Evolutionary conservation across 495 filamentous ascomycete species (phyloP).

Genomic region (Sphaerosporella brunnea): DNA sequence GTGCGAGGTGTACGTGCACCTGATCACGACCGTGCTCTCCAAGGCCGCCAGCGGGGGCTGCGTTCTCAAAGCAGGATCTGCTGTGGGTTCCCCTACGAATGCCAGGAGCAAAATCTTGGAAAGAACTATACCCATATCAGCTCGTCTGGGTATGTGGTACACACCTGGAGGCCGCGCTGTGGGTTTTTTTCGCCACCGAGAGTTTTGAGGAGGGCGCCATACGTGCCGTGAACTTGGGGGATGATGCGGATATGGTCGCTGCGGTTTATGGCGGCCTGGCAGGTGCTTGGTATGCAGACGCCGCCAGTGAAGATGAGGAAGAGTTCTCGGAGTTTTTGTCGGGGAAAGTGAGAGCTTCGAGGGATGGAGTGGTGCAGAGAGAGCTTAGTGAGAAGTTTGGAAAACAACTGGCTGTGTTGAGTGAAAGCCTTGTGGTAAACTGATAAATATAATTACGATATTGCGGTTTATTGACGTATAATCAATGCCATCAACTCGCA

Average conservation of each 20-base stretch:
- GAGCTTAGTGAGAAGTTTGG: slow-evolving; percentile 12
- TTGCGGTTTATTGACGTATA: no score
- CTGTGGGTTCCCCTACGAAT: slow-evolving; percentile 15
- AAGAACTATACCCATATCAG: slow-evolving; percentile 17
- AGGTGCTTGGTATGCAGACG: slow-evolving; percentile 33
- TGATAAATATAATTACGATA: no score
- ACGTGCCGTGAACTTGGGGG: slow-evolving; percentile 32
- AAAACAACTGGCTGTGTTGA: no score
- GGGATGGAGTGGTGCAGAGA: slow-evolving; percentile 8
- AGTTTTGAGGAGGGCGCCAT: slow-evolving; percentile 31
- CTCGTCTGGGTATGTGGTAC: slow-evolving; percentile 32
- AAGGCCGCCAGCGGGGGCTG: not conserved
- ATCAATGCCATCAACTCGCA: no score
- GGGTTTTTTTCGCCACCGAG: slow-evolving; percentile 31
- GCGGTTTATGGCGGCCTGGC: slow-evolving; percentile 36
- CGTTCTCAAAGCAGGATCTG: slow-evolving; percentile 9
- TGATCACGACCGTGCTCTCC: slow-evolving; percentile 14
- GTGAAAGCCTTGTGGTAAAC: no score
- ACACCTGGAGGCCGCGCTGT: slow-evolving; percentile 34
- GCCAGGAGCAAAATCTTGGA: slow-evolving; percentile 18
- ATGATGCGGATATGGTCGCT: slow-evolving; percentile 36
- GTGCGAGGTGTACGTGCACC: slow-evolving; percentile 29
- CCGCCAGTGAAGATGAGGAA: no score
- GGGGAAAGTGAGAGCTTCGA: slow-evolving; percentile 10
- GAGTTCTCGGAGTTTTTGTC: slow-evolving; percentile 8